phyloP scores from a whole-genome alignment of 2,329 filamentous ascomycete genomes.

The Venturiaceae sp. region DNA sequence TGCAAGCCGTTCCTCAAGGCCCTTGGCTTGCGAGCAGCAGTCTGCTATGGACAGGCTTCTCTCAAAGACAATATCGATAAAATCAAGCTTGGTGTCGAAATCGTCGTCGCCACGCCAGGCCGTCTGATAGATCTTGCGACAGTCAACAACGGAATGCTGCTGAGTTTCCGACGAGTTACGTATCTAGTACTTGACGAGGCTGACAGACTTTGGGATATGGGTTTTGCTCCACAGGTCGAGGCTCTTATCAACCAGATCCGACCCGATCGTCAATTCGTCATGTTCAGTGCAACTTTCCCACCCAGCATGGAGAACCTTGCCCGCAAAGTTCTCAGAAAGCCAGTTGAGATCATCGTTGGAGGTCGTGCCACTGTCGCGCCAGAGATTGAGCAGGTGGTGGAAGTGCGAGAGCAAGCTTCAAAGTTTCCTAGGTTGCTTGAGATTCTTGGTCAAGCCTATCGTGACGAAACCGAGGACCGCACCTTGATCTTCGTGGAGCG shows the following conservation, averaged over 20 bases:
- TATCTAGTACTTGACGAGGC: conserved; percentile 96
- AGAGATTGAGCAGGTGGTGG: conserved; percentile 83
- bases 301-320: conserved; percentile 85
- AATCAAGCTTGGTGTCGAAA: conserved; percentile 87
- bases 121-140: conserved; percentile 92
- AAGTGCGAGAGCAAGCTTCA: conserved; percentile 69
- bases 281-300: conserved; percentile 96
- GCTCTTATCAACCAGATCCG: conserved; percentile 90
- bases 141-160: conserved; percentile 88
- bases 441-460: conserved; percentile 76
- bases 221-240: conserved; percentile 96
- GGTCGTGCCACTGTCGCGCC: conserved; percentile 62
- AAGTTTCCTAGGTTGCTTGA: conserved; percentile 82
- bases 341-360: conserved; percentile 87
- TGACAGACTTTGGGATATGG: conserved; percentile 99
- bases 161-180: conserved; percentile 78
- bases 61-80: conserved; percentile 98
- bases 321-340: conserved; percentile 75
- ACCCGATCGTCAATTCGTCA: conserved; percentile 83
- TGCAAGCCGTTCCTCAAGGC: conserved; percentile 91
- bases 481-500: conserved; percentile 86
- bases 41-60: conserved; percentile 87
- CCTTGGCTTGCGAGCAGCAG: conserved; percentile 75
- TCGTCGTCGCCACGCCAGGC: conserved; percentile 90
- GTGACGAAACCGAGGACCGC: conserved; percentile 74